A percentile compares a stretch with the other conserved stretches of the same genome.
These are phyloP conservation scores for Cucurbita ficifolia DNA, from an alignment of 306 rosid genomes.

Conservation along the genomic window DNA sequence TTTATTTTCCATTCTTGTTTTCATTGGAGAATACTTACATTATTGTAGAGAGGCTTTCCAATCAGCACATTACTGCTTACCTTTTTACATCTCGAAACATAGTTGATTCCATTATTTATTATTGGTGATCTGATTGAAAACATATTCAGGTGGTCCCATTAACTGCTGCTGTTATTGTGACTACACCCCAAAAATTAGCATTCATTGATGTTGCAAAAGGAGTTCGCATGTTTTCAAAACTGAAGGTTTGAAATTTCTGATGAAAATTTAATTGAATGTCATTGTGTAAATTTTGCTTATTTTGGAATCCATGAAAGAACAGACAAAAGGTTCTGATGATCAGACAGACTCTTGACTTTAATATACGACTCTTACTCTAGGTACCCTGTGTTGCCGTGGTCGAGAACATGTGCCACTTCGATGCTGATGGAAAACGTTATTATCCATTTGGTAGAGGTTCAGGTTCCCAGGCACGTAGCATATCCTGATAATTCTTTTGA, in stretches of 20 bases:
- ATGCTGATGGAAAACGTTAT: conserved; percentile 86
- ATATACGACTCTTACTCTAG: conserved; percentile 22
- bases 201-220: conserved; percentile 98
- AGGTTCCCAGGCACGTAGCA: conserved; percentile 64
- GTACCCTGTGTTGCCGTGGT: conserved; percentile 98
- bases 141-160: conserved; percentile 67
- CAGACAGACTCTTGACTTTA: neutral
- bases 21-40: neutral
- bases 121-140: conserved; percentile 17
- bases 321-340: neutral
- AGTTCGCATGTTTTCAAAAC: conserved; percentile 97
- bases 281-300: neutral
- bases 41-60: neutral
- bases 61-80: neutral
- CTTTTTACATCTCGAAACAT: neutral
- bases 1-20: neutral
- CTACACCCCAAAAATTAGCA: conserved; percentile 93
- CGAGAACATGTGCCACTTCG: conserved; percentile 96
- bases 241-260: conserved; percentile 44
- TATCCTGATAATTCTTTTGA: neutral
- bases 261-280: neutral
- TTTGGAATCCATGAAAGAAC: neutral
- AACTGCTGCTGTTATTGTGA: conserved; percentile 92
- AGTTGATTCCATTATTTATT: neutral
- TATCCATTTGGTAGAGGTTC: conserved; percentile 97